Evolutionary conservation across 306 rosid genomes (phyloP).

Genomic region (Acmispon strigosus): DNA sequence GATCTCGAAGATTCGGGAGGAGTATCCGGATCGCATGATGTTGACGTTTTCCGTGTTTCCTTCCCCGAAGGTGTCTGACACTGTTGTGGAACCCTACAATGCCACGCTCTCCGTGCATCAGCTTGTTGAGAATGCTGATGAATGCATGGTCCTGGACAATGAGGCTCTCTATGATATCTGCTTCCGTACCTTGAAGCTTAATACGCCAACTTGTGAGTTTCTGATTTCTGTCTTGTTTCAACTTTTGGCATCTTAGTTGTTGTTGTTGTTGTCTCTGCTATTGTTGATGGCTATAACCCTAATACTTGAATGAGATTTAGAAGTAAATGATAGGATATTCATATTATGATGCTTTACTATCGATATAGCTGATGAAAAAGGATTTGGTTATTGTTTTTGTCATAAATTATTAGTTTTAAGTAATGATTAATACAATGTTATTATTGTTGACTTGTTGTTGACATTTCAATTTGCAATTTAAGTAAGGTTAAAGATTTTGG

Average conservation of each 20-base stretch:
- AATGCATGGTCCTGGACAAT: constrained; percentile 85
- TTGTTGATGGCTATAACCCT: not conserved
- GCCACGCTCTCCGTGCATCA: constrained; percentile 87
- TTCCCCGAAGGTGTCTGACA: constrained; percentile 85
- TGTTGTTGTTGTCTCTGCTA: not conserved
- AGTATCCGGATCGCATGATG: constrained; percentile 67
- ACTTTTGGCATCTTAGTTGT: not conserved
- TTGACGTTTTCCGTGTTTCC: constrained; percentile 70
- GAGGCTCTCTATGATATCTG: constrained; percentile 87
- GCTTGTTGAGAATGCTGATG: constrained; percentile 86
- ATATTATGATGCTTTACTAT: too few species aligned
- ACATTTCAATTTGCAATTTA: not conserved
- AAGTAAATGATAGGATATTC: too few species aligned
- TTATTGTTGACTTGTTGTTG: not conserved
- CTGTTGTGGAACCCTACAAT: constrained; percentile 90
- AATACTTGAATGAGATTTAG: too few species aligned
- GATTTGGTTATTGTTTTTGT: not conserved
- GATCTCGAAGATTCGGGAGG: constrained; percentile 61
- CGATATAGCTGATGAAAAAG: too few species aligned
- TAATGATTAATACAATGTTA: not conserved
- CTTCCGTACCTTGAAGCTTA: constrained; percentile 80
- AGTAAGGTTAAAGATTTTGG: not conserved
- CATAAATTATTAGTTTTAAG: not conserved
- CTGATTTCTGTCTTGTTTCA: not conserved
- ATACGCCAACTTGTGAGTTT: constrained; percentile 67